These are phyloP conservation scores for Linum tenue DNA, from an alignment of 345 rosid species.

Conservation along the genomic window DNA sequence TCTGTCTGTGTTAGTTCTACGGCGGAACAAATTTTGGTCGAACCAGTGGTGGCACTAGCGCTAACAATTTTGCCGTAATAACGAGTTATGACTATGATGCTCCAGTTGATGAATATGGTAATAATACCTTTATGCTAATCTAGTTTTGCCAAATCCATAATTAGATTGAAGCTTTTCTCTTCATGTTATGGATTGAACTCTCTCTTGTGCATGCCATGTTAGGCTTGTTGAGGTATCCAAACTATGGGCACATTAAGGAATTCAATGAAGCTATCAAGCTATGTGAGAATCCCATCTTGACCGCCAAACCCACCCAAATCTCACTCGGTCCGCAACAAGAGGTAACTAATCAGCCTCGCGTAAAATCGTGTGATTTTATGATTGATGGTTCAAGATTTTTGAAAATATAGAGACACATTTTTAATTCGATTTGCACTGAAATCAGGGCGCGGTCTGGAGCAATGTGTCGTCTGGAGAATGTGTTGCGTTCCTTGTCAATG, in stretches of 20 bases:
- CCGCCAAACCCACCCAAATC: neutral
- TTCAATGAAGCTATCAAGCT: neutral
- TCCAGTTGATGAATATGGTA: slow-evolving; percentile 93
- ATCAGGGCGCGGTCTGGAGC: too few relatives aligned
- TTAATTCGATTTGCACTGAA: too few relatives aligned
- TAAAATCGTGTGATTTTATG: too few relatives aligned
- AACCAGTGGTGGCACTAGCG: slow-evolving; percentile 14
- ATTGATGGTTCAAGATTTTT: too few relatives aligned
- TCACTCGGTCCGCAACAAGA: neutral
- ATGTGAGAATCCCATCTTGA: neutral
- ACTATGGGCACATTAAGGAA: neutral
- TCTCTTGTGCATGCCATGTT: neutral
- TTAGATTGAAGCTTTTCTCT: too few relatives aligned
- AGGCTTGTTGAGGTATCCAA: neutral
- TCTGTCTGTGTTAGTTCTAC: slow-evolving; percentile 7
- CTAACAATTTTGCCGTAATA: neutral
- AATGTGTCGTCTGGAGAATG: slow-evolving; percentile 47
- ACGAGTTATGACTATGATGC: slow-evolving; percentile 93
- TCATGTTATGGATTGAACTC: neutral
- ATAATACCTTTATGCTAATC: neutral
- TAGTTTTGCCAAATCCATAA: neutral
- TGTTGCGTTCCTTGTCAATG: slow-evolving; percentile 73
- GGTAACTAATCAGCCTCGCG: neutral
- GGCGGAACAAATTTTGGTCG: slow-evolving; percentile 23
- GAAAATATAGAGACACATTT: too few relatives aligned